phyloP scores from a whole-genome alignment of 352 stramenopile species.

The Phytopythium delawarense region DNA sequence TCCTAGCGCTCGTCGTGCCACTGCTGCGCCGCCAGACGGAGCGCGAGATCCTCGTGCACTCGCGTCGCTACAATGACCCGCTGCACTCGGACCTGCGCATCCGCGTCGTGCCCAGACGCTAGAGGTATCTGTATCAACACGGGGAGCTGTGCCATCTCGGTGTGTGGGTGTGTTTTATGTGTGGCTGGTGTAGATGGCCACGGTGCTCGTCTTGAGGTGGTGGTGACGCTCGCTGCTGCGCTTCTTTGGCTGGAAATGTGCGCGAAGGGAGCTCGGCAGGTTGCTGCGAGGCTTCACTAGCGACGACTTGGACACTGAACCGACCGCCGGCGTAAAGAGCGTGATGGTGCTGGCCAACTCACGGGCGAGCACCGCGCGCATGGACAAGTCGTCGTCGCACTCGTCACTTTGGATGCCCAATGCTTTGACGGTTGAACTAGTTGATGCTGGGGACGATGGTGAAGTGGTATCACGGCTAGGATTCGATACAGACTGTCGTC shows the following conservation, averaged over 20 bases:
- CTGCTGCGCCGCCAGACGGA: slow-evolving; percentile 66
- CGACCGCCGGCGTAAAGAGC: not conserved
- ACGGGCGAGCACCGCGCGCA: slow-evolving; percentile 15
- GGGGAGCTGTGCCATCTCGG: not conserved
- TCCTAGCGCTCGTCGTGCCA: slow-evolving; percentile 75
- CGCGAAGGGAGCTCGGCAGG: not conserved
- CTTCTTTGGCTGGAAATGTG: not conserved
- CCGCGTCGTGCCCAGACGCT: slow-evolving; percentile 37
- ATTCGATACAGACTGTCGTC: not conserved
- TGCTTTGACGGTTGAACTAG: too few species aligned
- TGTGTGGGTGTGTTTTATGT: not conserved
- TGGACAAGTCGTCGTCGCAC: slow-evolving; percentile 9
- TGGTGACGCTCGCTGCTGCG: not conserved
- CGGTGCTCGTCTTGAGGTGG: slow-evolving; percentile 3
- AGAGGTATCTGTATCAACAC: not conserved
- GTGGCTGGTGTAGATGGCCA: slow-evolving; percentile 2
- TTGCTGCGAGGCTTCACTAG: not conserved
- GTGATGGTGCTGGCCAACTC: slow-evolving; percentile 5
- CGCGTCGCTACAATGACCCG: slow-evolving; percentile 49
- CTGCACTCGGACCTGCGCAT: slow-evolving; percentile 68
- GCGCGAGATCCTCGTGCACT: slow-evolving; percentile 60
- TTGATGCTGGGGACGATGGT: too few species aligned
- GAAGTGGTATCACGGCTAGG: not conserved
- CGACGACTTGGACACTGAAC: not conserved
- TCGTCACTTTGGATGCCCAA: not conserved